A percentile compares a stretch with the other conserved stretches of the same genome.
These are phyloP conservation scores for Aspergillus olivimuriae DNA, from an alignment of 495 filamentous ascomycete species.

Conservation along the genomic window DNA sequence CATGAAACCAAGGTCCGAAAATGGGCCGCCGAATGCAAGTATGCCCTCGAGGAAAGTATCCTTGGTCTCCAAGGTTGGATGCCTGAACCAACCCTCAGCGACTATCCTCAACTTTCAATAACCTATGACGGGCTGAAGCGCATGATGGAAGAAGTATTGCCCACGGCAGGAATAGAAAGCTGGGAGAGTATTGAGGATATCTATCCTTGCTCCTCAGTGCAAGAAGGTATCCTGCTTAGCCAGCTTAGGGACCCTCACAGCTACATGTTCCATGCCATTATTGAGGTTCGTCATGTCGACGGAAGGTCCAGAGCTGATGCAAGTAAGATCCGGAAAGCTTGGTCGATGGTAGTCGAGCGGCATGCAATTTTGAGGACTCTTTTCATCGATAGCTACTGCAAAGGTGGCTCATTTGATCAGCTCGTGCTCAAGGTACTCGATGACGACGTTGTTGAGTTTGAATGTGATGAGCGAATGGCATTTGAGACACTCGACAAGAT, in stretches of 20 bases:
- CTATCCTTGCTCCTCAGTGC: constrained; percentile 60
- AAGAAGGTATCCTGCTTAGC: constrained; percentile 61
- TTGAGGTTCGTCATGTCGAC: constrained; percentile 29
- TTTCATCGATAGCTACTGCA: constrained; percentile 48
- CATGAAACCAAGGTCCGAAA: constrained; percentile 47
- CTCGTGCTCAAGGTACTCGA: constrained; percentile 40
- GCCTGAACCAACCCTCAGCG: constrained; percentile 53
- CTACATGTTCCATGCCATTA: constrained; percentile 43
- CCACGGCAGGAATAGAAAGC: constrained; percentile 39
- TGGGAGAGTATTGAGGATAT: constrained; percentile 47
- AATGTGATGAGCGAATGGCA: constrained; percentile 34
- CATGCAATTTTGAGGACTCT: constrained; percentile 50
- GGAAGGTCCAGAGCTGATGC: constrained; percentile 26
- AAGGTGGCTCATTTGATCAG: constrained; percentile 48
- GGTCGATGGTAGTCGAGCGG: constrained; percentile 46
- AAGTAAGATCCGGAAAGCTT: constrained; percentile 38
- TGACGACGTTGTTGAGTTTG: constrained; percentile 28
- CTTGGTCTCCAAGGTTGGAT: constrained; percentile 38
- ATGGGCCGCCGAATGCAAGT: constrained; percentile 58
- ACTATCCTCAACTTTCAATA: constrained; percentile 55
- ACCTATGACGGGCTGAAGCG: constrained; percentile 26
- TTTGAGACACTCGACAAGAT: constrained; percentile 30
- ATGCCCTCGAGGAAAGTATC: constrained; percentile 50
- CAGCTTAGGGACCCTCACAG: constrained; percentile 45
- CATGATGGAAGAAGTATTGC: constrained; percentile 37